Base-by-base conservation (phyloP, 441 rosid species). In the Theobroma grandiflorum region DNA sequence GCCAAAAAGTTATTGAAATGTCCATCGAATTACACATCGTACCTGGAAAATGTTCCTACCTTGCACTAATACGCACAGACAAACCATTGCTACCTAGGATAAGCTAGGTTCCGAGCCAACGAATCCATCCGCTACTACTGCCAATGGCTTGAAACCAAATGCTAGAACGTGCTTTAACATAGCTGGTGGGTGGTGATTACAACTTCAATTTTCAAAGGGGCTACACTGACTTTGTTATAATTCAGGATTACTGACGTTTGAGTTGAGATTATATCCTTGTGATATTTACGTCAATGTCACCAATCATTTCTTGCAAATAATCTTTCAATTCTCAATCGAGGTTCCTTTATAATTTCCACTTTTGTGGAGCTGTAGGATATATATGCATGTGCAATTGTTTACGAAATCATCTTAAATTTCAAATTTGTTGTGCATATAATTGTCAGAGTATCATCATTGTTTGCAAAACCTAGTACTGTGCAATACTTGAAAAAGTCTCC, bases 221-320 rank as follows among this genome's bases (percentile, higher is more conserved):
- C 18, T 20, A 53, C 8, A 45, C 2, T 45, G 49, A 55, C 62
- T n/a, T 26, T 2, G 22, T 8, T 52, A 16, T 5, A 52, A 2
- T 57, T 57, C 26, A 57, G 31, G 62, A n/a, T 57, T 57, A 22
- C 22, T 22, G 35, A 9, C 22, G 18, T 53, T 53, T 4, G n/a
- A 53, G 58, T 53, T 53, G 22, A 6, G 55, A 15, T 50, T 50
- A 50, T 53, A 59, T 59, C 11, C 62, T 58, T 26, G 64, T 22
- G 35, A 59, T 59, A 22, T 58, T 58, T 58, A 8, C 0, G 35
- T 61, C 38, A 61, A 61, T 31, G 38, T 61, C 65, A 26, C 16
- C 65, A 11, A 61, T 61, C 37, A 63, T 63, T 64, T 35, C 45
- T 64, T 37, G 68, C 43, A 64, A 64, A 64, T 37, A 64, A 64